Evolutionary conservation across 148 eudicot species (phyloP).

Genomic region (Fallopia convolvulus): DNA sequence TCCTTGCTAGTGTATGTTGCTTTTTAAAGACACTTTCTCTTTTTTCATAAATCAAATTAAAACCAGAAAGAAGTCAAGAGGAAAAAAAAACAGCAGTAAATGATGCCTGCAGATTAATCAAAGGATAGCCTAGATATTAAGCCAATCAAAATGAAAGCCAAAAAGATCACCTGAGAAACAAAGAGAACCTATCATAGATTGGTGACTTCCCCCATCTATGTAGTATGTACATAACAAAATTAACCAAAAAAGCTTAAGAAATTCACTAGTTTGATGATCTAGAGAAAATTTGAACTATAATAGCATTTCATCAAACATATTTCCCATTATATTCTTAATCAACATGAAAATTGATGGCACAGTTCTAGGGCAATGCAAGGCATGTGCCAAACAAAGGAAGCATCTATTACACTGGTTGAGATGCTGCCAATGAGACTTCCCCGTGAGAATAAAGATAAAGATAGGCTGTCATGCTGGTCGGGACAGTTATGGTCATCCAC

Average conservation of each 20-base stretch:
- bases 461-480: constrained; percentile 98
- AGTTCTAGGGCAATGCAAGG: constrained; percentile 1
- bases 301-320: background rate
- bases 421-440: constrained; percentile 95
- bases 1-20: too few relatives aligned
- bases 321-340: background rate
- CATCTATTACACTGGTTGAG: constrained; percentile 99
- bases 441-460: constrained; percentile 99
- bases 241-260: background rate
- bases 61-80: background rate
- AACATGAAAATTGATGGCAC: background rate
- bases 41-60: background rate
- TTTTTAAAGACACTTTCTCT: background rate
- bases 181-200: background rate
- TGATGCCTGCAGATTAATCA: background rate
- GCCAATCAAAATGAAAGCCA: background rate
- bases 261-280: background rate
- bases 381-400: constrained; percentile 30
- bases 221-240: background rate
- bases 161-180: background rate
- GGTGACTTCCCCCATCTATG: background rate
- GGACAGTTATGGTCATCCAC: constrained; percentile 97
- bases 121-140: background rate
- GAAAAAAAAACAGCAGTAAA: background rate
- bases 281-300: background rate